Evolutionary conservation across 2,329 filamentous ascomycete species (phyloP).

Genomic region (Stagonosporopsis rhizophila): DNA sequence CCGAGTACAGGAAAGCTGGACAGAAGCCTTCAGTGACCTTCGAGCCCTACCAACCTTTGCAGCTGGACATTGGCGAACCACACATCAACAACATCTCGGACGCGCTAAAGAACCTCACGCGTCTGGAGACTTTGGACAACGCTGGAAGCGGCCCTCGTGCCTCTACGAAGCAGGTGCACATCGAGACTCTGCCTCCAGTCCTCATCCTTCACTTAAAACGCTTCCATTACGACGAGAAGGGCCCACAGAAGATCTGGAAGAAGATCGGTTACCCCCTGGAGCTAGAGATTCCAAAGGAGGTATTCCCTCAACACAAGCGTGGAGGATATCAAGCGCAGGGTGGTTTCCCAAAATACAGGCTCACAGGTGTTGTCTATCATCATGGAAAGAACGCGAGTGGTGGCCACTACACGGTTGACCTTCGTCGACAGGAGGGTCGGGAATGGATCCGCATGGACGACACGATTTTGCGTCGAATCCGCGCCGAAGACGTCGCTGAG

Average conservation of each 20-base stretch:
- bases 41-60: slow-evolving; percentile 92
- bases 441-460: slow-evolving; percentile 98
- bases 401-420: slow-evolving; percentile 97
- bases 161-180: slow-evolving; percentile 93
- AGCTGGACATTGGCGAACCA: slow-evolving; percentile 89
- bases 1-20: slow-evolving; percentile 85
- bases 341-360: slow-evolving; percentile 79
- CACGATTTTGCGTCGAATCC: slow-evolving; percentile 83
- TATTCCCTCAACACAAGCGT: slow-evolving; percentile 78
- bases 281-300: slow-evolving; percentile 89
- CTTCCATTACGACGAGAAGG: slow-evolving; percentile 91
- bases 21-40: slow-evolving; percentile 89
- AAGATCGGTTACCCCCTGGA: slow-evolving; percentile 95
- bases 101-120: slow-evolving; percentile 83
- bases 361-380: slow-evolving; percentile 93
- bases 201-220: slow-evolving; percentile 95
- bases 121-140: slow-evolving; percentile 82
- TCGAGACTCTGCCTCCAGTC: slow-evolving; percentile 88
- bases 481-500: slow-evolving; percentile 87
- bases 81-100: slow-evolving; percentile 91
- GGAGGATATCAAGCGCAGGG: slow-evolving; percentile 70
- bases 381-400: slow-evolving; percentile 96
- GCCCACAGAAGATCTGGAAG: slow-evolving; percentile 98
- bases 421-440: slow-evolving; percentile 88
- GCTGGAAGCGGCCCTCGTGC: slow-evolving; percentile 77